A percentile compares a stretch with the other conserved stretches of the same genome.
Conservation (phyloP, 176 grass and related monocot species). For the Pontederia crassipes region DNA sequence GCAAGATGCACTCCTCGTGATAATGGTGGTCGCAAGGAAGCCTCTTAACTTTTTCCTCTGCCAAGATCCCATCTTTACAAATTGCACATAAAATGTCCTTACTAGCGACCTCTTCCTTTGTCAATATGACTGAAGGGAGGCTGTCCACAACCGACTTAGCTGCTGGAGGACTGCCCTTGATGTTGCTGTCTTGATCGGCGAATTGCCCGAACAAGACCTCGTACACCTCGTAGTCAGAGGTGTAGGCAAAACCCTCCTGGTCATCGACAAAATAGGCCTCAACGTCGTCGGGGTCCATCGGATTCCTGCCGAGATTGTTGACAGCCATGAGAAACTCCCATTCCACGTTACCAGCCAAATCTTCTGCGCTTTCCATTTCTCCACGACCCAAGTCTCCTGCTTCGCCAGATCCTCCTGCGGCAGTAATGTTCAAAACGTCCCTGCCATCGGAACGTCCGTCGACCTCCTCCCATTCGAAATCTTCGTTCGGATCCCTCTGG, state of each 20-base stretch:
- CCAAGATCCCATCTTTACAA: conserved; percentile 44
- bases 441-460: background rate
- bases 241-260: conserved; percentile 12
- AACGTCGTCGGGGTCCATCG: conserved; percentile 24
- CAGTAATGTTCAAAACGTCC: background rate
- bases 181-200: conserved; percentile 33
- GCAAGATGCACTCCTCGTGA: conserved; percentile 14
- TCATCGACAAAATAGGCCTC: conserved; percentile 52
- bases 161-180: conserved; percentile 42
- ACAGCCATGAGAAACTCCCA: conserved; percentile 74
- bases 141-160: conserved; percentile 48
- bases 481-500: background rate
- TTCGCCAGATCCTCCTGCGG: background rate
- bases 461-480: conserved; percentile 15
- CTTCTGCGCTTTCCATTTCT: too few species aligned
- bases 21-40: conserved; percentile 15
- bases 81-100: conserved; percentile 48
- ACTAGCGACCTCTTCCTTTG: conserved; percentile 25
- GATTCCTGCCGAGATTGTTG: conserved; percentile 35
- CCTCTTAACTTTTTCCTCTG: conserved; percentile 2
- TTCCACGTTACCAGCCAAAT: background rate
- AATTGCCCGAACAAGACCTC: conserved; percentile 60
- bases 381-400: too few species aligned
- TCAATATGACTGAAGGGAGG: conserved; percentile 44
- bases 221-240: conserved; percentile 23